These are phyloP conservation scores for Aspergillus pseudoterreus DNA, from an alignment of 2,329 filamentous ascomycete genomes.

Conservation along the genomic window DNA sequence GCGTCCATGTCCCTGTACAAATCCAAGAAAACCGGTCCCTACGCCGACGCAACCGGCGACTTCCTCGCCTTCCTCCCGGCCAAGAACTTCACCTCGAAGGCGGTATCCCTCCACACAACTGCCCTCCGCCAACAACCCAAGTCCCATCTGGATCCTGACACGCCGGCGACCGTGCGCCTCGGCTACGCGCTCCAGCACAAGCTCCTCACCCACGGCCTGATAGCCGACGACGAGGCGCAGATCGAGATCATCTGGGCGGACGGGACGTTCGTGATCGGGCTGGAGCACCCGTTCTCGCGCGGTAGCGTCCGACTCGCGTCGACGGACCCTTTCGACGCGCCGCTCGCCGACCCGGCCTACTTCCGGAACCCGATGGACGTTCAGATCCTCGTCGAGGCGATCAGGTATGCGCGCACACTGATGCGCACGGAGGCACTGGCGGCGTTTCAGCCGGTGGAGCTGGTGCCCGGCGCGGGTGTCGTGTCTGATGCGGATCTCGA, in stretches of 20 bases:
- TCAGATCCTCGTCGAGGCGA: neutral
- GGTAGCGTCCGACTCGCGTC: conserved; percentile 3
- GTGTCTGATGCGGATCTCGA: conserved; percentile 1
- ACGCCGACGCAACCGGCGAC: conserved; percentile 7
- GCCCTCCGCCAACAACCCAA: neutral
- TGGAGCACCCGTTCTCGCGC: conserved; percentile 5
- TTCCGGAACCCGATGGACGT: conserved; percentile 4
- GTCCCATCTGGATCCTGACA: neutral
- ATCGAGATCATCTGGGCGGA: conserved; percentile 7
- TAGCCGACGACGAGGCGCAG: conserved; percentile 4
- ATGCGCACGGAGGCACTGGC: neutral
- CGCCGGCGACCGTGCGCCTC: neutral
- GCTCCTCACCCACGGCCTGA: neutral
- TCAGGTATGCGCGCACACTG: neutral
- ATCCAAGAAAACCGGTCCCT: conserved; percentile 3
- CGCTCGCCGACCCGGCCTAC: conserved; percentile 1
- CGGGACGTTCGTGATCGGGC: conserved; percentile 6
- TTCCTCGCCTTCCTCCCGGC: conserved; percentile 6
- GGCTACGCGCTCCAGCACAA: conserved; percentile 5
- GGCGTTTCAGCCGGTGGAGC: neutral
- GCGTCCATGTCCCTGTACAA: conserved; percentile 1
- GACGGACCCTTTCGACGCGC: neutral
- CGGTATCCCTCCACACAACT: neutral
- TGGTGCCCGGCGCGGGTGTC: neutral
- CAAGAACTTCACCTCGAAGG: conserved; percentile 1